phyloP scores from a whole-genome alignment of 1,139 yeast genomes.

The Groenewaldozyma sp. region DNA sequence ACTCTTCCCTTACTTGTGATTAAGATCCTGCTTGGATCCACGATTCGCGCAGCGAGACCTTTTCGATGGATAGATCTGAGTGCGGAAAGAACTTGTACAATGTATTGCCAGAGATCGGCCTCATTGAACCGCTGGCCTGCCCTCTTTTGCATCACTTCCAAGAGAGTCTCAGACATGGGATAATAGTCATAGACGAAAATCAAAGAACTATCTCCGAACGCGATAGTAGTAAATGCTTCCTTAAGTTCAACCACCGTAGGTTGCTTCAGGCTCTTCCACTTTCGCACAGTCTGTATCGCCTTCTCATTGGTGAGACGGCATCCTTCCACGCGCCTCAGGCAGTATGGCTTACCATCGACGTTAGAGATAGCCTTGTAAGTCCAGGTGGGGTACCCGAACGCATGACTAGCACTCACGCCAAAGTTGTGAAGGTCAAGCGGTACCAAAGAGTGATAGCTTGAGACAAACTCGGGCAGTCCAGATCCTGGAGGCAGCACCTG shows the following conservation, averaged over 20 bases:
- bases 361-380: constrained; percentile 76
- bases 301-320: constrained; percentile 53
- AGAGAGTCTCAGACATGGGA: constrained; percentile 53
- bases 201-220: constrained; percentile 66
- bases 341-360: constrained; percentile 68
- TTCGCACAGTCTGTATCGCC: constrained; percentile 40
- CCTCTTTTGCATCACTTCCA: constrained; percentile 30
- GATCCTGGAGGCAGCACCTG: constrained; percentile 52
- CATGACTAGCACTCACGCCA: constrained; percentile 31
- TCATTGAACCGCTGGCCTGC: constrained; percentile 38
- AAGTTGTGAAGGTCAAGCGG: constrained; percentile 50
- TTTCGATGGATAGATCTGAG: constrained; percentile 46
- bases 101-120: constrained; percentile 62
- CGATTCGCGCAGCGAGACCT: constrained; percentile 52
- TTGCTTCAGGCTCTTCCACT: constrained; percentile 41
- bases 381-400: constrained; percentile 55
- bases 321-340: constrained; percentile 63
- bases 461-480: constrained; percentile 65
- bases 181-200: constrained; percentile 57
- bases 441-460: constrained; percentile 74
- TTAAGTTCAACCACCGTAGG: constrained; percentile 58
- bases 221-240: constrained; percentile 82
- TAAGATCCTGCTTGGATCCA: constrained; percentile 61
- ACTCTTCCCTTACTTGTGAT: constrained; percentile 64
- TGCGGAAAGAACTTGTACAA: constrained; percentile 66